Base-by-base conservation (phyloP, 1,284 basidiomycete genomes). In the Fomitopsis palustris region DNA sequence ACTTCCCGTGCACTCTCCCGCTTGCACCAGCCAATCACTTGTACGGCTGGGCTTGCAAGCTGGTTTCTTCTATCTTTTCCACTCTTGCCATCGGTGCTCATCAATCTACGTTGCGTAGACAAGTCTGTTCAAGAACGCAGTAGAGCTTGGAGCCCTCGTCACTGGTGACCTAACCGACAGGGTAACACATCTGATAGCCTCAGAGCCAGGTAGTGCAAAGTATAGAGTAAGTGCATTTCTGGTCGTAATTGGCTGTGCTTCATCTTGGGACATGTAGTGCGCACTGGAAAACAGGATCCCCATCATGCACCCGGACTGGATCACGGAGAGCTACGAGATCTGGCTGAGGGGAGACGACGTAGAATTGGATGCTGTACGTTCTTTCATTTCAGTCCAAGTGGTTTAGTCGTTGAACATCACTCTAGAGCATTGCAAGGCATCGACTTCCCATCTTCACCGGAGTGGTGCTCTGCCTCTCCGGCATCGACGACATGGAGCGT, bases 311-410 rank as follows among this genome's bases (percentile, higher is more conserved):
- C 84, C 88, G 0, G 81, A 84, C 0, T 95, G 90, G 90, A 81
- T 95, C 27, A 72, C 73, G 0, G 86, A 88, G 4, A 81, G 83
- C 60, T 83, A 91, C 70, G 75, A 84, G 7, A 76, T 86, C 27
- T 95, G 93, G 92, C 74, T 90, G 21, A 77, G 77, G 41, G 92
- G 92, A 3, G 90, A 92, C 62, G 86, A 90, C 61, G 83, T 92
- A 12, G 84, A 92, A 54, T 69, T 87, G 2, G 71, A 77, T 39
- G 68, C 76, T 64, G 82, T 83, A 47, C 52, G 75, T 56, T 7
- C 17, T 25, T n/a, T 5, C 8, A 9, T 35, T 42, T 9, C 19
- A 33, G 14, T 47, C 25, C 3, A 5, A 47, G 47, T n/a, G 4
- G 31, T 16, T 45, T 12, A 17, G 2, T 42, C 2, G n/a, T 23